A percentile compares a stretch with the other conserved stretches of the same genome.
Evolutionary conservation across 2,329 filamentous ascomycete genomes (phyloP).

Genomic region (Trichoderma simmonsii): DNA sequence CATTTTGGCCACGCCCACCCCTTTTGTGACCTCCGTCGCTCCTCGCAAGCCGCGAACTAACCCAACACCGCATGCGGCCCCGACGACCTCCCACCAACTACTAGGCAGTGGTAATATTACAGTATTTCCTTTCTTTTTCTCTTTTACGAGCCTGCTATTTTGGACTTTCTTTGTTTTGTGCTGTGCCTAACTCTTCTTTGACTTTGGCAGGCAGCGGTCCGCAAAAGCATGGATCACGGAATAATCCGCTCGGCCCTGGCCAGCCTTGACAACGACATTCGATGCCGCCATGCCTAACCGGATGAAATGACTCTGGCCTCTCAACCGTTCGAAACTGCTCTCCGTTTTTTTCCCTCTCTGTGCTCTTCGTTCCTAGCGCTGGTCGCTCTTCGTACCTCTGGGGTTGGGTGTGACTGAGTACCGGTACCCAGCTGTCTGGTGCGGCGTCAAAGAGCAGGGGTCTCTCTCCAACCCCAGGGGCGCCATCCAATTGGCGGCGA

Average conservation of each 20-base stretch:
- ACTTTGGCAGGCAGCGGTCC: background rate
- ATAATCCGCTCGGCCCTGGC: background rate
- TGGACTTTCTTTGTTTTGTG: background rate
- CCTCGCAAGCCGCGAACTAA: background rate
- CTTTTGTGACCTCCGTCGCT: slow-evolving; percentile 1
- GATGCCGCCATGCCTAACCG: background rate
- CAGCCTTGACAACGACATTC: background rate
- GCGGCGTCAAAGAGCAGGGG: slow-evolving; percentile 13
- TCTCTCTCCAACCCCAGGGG: slow-evolving; percentile 13
- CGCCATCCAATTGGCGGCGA: slow-evolving; percentile 18
- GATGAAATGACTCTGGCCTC: background rate
- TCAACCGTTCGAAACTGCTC: background rate
- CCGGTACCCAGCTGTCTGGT: slow-evolving; percentile 18
- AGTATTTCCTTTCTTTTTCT: background rate
- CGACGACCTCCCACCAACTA: background rate
- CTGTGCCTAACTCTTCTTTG: background rate
- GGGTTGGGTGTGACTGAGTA: slow-evolving; percentile 1
- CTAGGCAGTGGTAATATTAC: background rate
- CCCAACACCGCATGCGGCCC: background rate
- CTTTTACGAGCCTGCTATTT: background rate
- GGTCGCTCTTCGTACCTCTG: background rate
- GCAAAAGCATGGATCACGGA: background rate
- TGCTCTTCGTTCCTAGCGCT: background rate
- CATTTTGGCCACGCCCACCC: slow-evolving; percentile 1
- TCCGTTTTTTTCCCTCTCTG: background rate